These are phyloP conservation scores for Vaccinium vitisidaea DNA, from an alignment of 148 eudicot species.

Conservation along the genomic window DNA sequence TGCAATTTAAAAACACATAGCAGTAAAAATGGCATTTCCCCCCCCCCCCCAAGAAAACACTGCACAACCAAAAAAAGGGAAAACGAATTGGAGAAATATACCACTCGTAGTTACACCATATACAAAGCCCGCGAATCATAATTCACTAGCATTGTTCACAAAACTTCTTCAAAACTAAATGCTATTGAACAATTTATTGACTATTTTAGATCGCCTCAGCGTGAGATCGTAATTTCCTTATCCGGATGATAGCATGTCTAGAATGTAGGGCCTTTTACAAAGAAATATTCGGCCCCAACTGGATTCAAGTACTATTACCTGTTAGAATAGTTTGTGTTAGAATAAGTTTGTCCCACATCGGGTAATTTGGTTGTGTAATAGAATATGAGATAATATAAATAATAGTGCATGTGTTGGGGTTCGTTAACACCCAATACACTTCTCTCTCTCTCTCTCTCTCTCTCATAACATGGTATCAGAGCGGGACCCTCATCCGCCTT, in stretches of 20 bases:
- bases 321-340: no score
- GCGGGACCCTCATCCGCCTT: no score
- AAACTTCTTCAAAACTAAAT: background rate
- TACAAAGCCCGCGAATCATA: background rate
- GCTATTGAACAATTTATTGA: no score
- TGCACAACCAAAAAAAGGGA: background rate
- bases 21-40: background rate
- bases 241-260: background rate
- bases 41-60: background rate
- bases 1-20: background rate
- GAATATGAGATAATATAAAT: no score
- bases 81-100: background rate
- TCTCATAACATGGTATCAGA: no score
- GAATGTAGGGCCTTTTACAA: background rate
- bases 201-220: background rate
- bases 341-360: no score
- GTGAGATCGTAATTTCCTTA: background rate
- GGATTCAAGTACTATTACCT: background rate
- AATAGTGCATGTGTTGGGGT: no score
- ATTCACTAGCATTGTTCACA: background rate
- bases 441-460: no score
- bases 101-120: background rate
- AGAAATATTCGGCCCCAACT: background rate
- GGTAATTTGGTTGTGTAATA: no score
- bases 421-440: no score